These are phyloP conservation scores for Exophiala calicioides DNA, from an alignment of 2,329 filamentous ascomycete species.

Conservation along the genomic window DNA sequence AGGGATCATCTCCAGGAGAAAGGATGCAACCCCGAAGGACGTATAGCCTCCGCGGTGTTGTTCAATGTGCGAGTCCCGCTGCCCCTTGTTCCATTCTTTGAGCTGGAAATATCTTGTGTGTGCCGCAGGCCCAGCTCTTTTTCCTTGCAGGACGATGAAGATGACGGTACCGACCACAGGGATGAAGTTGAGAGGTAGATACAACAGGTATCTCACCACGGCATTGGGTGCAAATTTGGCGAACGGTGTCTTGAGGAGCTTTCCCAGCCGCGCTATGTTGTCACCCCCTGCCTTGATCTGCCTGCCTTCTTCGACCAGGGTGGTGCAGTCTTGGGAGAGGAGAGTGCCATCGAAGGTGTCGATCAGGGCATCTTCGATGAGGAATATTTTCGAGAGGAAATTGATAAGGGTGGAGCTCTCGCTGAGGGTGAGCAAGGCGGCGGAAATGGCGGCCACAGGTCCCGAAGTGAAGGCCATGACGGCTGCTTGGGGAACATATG, in stretches of 20 bases:
- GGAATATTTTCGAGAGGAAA: constrained; percentile 65
- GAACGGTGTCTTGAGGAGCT: constrained; percentile 58
- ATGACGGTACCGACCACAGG: constrained; percentile 80
- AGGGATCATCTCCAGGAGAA: constrained; percentile 81
- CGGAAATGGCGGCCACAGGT: constrained; percentile 64
- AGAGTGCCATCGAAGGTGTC: constrained; percentile 84
- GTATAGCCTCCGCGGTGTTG: constrained; percentile 75
- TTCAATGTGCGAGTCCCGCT: constrained; percentile 69
- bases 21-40: constrained; percentile 77
- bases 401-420: constrained; percentile 57
- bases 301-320: constrained; percentile 72
- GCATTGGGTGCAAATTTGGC: constrained; percentile 56
- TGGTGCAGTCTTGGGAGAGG: constrained; percentile 54
- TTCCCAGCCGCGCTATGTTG: constrained; percentile 58
- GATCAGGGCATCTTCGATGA: constrained; percentile 78
- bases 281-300: constrained; percentile 63
- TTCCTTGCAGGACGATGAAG: constrained; percentile 76
- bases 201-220: constrained; percentile 77
- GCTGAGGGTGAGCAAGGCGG: constrained; percentile 58
- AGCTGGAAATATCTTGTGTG: constrained; percentile 81
- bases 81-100: constrained; percentile 72
- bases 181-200: constrained; percentile 89
- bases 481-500: constrained; percentile 82
- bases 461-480: constrained; percentile 83
- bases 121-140: constrained; percentile 54